phyloP scores from a whole-genome alignment of 129 eudicot genomes.

The Flaveria sonorensis region DNA sequence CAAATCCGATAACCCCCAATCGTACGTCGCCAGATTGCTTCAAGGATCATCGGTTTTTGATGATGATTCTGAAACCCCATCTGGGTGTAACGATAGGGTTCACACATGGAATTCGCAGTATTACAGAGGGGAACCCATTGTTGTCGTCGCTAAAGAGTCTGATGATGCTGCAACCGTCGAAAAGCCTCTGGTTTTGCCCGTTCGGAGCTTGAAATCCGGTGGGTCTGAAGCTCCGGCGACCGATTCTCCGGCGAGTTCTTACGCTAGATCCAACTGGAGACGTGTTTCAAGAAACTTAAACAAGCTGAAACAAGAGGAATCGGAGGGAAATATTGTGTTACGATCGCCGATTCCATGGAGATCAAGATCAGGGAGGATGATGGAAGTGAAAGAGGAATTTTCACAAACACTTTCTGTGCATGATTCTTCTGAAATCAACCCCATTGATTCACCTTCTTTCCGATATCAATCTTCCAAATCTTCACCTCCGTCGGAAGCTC shows the following conservation, averaged over 20 bases:
- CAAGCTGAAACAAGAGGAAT: slow-evolving; percentile 29
- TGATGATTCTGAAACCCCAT: slow-evolving; percentile 55
- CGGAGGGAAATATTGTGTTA: slow-evolving; percentile 59
- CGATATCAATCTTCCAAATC: slow-evolving; percentile 47
- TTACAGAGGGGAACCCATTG: slow-evolving; percentile 63
- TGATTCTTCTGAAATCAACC: slow-evolving; percentile 17
- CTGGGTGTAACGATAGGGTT: slow-evolving; percentile 32
- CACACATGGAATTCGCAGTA: slow-evolving; percentile 83
- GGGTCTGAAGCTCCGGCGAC: slow-evolving; percentile 23
- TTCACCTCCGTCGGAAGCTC: slow-evolving; percentile 45
- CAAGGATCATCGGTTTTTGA: slow-evolving; percentile 89
- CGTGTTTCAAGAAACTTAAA: slow-evolving; percentile 30
- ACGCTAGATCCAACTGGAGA: slow-evolving; percentile 36
- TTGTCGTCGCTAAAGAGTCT: slow-evolving; percentile 63
- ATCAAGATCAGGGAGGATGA: slow-evolving; percentile 85
- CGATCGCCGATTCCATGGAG: slow-evolving; percentile 95
- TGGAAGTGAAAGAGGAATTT: slow-evolving; percentile 50
- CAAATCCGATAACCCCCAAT: slow-evolving; percentile 44
- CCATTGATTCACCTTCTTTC: slow-evolving; percentile 41
- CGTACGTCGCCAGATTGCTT: slow-evolving; percentile 69
- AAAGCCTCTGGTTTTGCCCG: slow-evolving; percentile 73
- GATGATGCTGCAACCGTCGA: slow-evolving; percentile 34
- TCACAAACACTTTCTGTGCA: slow-evolving; percentile 20
- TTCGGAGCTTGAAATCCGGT: slow-evolving; percentile 63
- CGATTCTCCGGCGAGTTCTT: not conserved